These are phyloP conservation scores for Marsdenia floribunda DNA, from an alignment of 257 asterid species.

Conservation along the genomic window DNA sequence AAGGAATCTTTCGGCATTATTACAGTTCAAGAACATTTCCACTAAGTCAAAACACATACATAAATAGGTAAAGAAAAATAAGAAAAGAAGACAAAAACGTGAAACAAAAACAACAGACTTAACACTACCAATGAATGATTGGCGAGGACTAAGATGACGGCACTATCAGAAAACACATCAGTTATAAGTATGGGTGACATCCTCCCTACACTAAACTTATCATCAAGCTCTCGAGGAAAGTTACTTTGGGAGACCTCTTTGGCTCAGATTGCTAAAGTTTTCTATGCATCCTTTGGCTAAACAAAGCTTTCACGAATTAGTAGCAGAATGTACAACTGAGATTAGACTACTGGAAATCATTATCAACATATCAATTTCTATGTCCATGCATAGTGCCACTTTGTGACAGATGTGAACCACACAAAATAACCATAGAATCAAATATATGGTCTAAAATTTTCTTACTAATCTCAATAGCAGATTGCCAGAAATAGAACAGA, in stretches of 20 bases:
- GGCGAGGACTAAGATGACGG: neutral
- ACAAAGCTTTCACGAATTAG: neutral
- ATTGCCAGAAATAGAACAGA: neutral
- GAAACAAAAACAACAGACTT: neutral
- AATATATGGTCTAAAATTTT: neutral
- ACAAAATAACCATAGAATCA: neutral
- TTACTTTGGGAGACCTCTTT: neutral
- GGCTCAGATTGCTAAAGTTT: neutral
- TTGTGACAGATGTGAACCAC: neutral
- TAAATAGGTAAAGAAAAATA: neutral
- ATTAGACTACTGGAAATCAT: neutral
- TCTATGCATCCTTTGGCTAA: neutral
- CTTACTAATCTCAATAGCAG: neutral
- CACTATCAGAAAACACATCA: neutral
- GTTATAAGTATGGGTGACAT: neutral
- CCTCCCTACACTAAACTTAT: neutral
- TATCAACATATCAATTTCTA: neutral
- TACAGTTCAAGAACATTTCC: neutral
- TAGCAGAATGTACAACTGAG: neutral
- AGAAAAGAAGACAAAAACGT: too few relatives aligned
- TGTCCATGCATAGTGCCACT: neutral
- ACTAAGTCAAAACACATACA: neutral
- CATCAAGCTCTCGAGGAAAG: neutral
- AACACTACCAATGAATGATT: neutral
- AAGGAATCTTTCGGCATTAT: neutral